phyloP scores from a whole-genome alignment of 768 basidiomycete genomes.

The Trametes elegans region DNA sequence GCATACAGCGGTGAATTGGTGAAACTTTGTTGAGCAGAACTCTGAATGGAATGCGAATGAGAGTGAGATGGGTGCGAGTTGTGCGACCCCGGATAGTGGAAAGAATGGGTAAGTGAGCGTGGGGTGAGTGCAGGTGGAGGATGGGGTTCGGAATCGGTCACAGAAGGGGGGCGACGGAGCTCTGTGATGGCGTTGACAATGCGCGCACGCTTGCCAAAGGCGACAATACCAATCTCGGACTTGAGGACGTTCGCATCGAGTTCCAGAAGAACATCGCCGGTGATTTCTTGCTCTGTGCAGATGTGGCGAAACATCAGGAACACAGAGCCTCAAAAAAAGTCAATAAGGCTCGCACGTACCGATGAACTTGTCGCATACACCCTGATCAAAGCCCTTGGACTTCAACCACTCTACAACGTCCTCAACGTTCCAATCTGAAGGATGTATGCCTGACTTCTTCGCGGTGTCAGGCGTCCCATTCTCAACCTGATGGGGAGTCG shows the following conservation, averaged over 20 bases:
- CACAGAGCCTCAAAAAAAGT: too few relatives aligned
- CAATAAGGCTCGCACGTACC: constrained; percentile 49
- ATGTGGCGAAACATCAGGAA: background rate
- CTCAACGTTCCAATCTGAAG: constrained; percentile 81
- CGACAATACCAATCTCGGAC: constrained; percentile 86
- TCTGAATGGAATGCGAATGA: constrained; percentile 31
- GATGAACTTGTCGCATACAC: constrained; percentile 81
- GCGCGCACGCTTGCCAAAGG: constrained; percentile 91
- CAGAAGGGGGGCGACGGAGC: constrained; percentile 69
- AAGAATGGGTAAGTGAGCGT: constrained; percentile 24
- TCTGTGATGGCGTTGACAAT: constrained; percentile 93
- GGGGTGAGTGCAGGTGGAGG: constrained; percentile 20
- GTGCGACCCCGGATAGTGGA: constrained; percentile 22
- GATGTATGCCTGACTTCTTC: constrained; percentile 40
- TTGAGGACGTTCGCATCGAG: constrained; percentile 91
- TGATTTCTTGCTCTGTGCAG: constrained; percentile 90
- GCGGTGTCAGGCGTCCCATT: constrained; percentile 7
- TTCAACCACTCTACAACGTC: constrained; percentile 90
- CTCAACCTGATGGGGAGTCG: background rate
- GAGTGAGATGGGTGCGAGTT: constrained; percentile 36
- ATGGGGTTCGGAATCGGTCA: constrained; percentile 47
- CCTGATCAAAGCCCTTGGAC: constrained; percentile 79
- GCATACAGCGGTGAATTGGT: constrained; percentile 18
- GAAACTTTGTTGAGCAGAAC: constrained; percentile 34
- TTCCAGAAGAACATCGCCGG: constrained; percentile 94